Evolutionary conservation across 2,329 filamentous ascomycete species (phyloP), one percentile per base, ranked within the genome.

Genomic region (Ophiosphaerella herpotricha): DNA sequence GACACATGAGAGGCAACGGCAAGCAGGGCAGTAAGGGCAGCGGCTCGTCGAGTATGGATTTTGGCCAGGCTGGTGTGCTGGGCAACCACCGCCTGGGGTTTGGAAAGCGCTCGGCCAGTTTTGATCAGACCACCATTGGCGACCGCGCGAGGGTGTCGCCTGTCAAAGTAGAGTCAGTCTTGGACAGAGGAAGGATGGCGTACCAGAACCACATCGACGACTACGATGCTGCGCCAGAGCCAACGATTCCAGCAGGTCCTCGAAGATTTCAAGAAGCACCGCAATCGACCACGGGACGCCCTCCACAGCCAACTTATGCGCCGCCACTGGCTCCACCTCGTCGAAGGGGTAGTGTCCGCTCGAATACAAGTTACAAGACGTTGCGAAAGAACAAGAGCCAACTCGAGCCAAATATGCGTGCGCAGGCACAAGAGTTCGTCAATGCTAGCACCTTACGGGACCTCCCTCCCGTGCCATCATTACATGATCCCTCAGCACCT

Each of bases 171-270:
- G 68, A 77, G 23, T 77, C 77, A 4, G 71, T 79, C 41, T 56
- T 79, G 52, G 72, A 75, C 39, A 70, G 77, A 51, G 75, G 75
- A 13, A 68, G 76, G 34, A 68, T 75, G 6, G 69, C 74, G n/a
- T 74, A 75, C 33, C 71, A 73, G 42, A 70, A 72, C 34, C 76
- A 82, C 64, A 77, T 80, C 58, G 78, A 81, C 61, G 83, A 88
- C 62, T 85, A 87, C 74, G 89, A 94, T 68, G 89, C 91, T 43
- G 92, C 91, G 23, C 92, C 93, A 12, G 93, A 88, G 33, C 93
- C 93, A 5, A 92, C 86, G 24, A 81, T 97, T 32, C 91, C 90
- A 31, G 87, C 82, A 41, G 92, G 92, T 5, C 90, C 92, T 48
- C 85, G 91, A 55, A 77, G 82, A 58, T 63, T 73, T 39, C 75